Percentiles rank a stretch among this genome's conserved stretches.
Evolutionary conservation across 148 eudicot genomes (phyloP).

Genomic region (Polygonum maritimum): DNA sequence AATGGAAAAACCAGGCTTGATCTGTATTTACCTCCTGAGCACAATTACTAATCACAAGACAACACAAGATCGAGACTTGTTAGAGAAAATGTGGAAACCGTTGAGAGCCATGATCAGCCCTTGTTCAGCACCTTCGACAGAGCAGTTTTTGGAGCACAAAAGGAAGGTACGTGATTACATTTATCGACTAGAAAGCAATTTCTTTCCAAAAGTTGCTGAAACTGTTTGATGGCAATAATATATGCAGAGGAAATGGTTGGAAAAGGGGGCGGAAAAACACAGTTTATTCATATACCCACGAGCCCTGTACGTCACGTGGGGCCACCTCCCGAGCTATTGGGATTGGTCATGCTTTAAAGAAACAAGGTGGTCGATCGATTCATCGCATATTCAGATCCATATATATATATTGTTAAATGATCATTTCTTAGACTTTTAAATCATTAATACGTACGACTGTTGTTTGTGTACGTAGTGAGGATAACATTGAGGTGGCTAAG

Average conservation of each 20-base stretch:
- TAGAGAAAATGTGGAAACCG: not conserved
- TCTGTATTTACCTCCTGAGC: too few relatives aligned
- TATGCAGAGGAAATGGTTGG: constrained; percentile 21
- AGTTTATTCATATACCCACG: constrained; percentile 20
- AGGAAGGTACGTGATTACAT: constrained; percentile 14
- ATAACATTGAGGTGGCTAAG: constrained; percentile 25
- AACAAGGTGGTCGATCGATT: constrained; percentile 11
- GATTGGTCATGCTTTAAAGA: constrained; percentile 26
- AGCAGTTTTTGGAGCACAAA: constrained; percentile 20
- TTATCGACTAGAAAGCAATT: not conserved
- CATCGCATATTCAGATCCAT: too few relatives aligned
- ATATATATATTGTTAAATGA: too few relatives aligned
- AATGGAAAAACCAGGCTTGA: too few relatives aligned
- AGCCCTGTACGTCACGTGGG: constrained; percentile 17
- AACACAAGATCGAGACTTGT: not conserved
- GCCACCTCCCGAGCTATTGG: constrained; percentile 12
- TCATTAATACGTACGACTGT: too few relatives aligned
- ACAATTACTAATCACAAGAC: not conserved
- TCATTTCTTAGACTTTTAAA: too few relatives aligned
- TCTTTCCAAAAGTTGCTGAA: not conserved
- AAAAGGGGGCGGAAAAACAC: constrained; percentile 9
- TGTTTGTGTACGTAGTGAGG: constrained; percentile 15
- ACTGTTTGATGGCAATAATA: too few relatives aligned
- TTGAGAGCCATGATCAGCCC: not conserved
- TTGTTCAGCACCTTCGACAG: not conserved